Base-by-base conservation (phyloP, 192 early-diverging fungal species). In the Coemansia sp. region DNA sequence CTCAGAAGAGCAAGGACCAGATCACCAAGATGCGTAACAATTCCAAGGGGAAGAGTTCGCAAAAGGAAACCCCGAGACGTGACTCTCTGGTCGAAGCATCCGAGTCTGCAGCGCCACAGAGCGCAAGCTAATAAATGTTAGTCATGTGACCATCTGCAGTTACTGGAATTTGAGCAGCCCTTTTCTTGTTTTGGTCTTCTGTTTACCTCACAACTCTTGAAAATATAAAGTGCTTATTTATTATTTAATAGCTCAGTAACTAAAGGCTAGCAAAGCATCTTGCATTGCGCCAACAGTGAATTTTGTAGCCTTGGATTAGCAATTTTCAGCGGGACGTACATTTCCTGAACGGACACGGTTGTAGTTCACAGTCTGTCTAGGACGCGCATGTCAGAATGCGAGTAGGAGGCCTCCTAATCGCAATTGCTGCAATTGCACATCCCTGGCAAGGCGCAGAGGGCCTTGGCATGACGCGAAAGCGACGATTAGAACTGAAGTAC, bases 401-500 rank as follows among this genome's bases (percentile, higher is more conserved):
- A 3, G 52, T 44, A 18, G 28, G 30, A 26, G 30, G 24, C 28
- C 25, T 66, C 48, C 41, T 59, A 7, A 16, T 64, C 7, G 64
- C 64, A 25, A 32, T 62, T 16, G 52, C 48, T 8, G 41, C 57
- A 12, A 50, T 73, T 7, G 34, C 32, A 10, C 52, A 54, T 12
- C 47, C 48, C 24, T 64, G 60, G 66, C 58, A 26, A 9, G 34
- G 28, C 0, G 57, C 31, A 16, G 58, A 64, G 8, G 76, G 67
- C 4, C 49, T 73, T 7, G 78, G 78, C 24, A 81, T 76, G 68
- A 60, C 74, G 0, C 44, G 52, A 38, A 56, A 62, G 34, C 56
- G 78, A 25, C 73, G 69, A 7, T 38, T 72, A 14, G 70, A 68
- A 54, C 44, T 81, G 21, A 62, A 69, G 58, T 73, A 60, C 38